Evolutionary conservation across 2,329 filamentous ascomycete species (phyloP).

Genomic region (Chaetomiaceae sp.): DNA sequence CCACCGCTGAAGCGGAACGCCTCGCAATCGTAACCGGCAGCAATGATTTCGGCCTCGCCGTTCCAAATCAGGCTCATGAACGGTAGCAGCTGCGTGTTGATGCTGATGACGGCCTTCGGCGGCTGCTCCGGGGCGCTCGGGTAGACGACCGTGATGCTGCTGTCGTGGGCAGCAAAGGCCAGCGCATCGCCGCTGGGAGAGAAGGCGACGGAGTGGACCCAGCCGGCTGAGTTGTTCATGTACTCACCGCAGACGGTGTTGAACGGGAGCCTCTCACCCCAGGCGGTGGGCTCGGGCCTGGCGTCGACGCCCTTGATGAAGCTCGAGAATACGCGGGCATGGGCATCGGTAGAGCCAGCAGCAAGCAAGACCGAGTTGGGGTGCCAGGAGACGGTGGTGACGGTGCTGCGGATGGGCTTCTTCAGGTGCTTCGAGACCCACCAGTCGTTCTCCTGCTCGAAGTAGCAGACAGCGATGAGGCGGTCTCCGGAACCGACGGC

Average conservation of each 20-base stretch:
- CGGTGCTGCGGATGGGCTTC: conserved; percentile 96
- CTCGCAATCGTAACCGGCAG: conserved; percentile 86
- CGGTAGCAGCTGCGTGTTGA: conserved; percentile 84
- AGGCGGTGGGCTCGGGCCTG: conserved; percentile 78
- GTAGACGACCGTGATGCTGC: conserved; percentile 94
- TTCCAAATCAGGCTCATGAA: conserved; percentile 94
- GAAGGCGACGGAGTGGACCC: conserved; percentile 92
- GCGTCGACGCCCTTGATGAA: conserved; percentile 95
- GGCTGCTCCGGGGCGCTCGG: conserved; percentile 86
- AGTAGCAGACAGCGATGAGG: conserved; percentile 95
- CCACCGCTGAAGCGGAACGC: conserved; percentile 83
- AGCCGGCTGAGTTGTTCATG: conserved; percentile 92
- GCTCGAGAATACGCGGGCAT: conserved; percentile 88
- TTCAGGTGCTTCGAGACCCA: conserved; percentile 99
- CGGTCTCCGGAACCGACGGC: conserved; percentile 94
- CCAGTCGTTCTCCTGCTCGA: conserved; percentile 99
- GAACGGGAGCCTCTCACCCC: conserved; percentile 95
- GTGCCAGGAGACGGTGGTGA: conserved; percentile 93
- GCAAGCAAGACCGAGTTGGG: conserved; percentile 94
- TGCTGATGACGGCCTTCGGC: conserved; percentile 81
- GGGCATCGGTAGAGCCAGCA: conserved; percentile 93
- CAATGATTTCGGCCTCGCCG: conserved; percentile 86
- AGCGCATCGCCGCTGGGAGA: conserved; percentile 90
- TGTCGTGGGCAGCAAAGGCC: conserved; percentile 92
- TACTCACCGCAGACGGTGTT: conserved; percentile 98